Evolutionary conservation across 2,329 filamentous ascomycete species (phyloP).

Genomic region (Penicillium paneum): DNA sequence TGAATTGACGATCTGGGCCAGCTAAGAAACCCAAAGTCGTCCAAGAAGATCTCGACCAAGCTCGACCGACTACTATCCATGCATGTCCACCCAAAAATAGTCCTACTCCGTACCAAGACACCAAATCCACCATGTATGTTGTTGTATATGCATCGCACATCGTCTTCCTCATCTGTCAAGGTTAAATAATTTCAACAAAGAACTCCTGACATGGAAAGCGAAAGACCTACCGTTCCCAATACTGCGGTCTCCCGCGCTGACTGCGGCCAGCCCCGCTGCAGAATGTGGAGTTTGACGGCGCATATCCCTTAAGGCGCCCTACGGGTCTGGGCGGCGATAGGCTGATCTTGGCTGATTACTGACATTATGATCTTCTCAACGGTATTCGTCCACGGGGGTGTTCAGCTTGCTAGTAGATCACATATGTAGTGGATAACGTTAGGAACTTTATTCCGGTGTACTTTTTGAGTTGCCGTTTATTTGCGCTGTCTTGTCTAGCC

Average conservation of each 20-base stretch:
- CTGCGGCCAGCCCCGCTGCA: conserved; percentile 7
- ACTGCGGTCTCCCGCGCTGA: conserved; percentile 5
- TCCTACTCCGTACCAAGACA: background rate
- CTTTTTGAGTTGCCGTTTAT: background rate
- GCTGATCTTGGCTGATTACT: background rate
- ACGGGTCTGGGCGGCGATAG: background rate
- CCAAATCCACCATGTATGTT: background rate
- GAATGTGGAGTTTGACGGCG: conserved; percentile 9
- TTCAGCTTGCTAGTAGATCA: background rate
- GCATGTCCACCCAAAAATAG: background rate
- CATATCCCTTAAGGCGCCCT: background rate
- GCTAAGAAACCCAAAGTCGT: background rate
- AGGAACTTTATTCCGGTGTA: background rate
- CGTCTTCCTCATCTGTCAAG: background rate
- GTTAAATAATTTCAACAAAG: background rate
- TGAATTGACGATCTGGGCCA: background rate
- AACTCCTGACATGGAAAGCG: background rate
- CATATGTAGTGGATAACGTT: background rate
- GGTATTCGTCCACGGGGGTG: background rate
- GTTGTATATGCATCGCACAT: background rate
- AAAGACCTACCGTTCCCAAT: conserved; percentile 1
- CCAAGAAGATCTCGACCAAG: background rate
- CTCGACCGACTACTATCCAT: background rate
- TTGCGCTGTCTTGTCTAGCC: background rate
- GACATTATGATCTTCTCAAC: background rate